Evolutionary conservation across 108 stramenopile species (phyloP).

Genomic region (Fragilariopsis cylindrus): DNA sequence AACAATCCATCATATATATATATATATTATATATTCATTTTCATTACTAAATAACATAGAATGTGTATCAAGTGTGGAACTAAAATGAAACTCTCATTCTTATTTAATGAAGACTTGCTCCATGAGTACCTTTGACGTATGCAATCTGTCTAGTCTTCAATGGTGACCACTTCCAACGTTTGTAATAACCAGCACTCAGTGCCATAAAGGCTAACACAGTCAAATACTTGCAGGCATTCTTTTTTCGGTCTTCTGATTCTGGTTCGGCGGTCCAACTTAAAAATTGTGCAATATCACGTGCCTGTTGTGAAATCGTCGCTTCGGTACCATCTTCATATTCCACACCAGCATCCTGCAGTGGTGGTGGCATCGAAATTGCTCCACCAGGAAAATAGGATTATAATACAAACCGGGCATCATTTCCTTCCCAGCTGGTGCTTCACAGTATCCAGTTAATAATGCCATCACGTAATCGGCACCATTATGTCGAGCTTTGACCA

Average conservation of each 20-base stretch:
- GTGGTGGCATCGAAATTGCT: constrained; percentile 99
- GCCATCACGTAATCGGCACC: constrained; percentile 97
- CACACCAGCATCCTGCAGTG: constrained; percentile 94
- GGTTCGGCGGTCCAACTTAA: constrained; percentile 94
- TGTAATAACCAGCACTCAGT: constrained; percentile 92
- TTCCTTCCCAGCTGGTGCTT: constrained; percentile 94
- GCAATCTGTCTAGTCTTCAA: constrained; percentile 96
- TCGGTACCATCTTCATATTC: constrained; percentile 98
- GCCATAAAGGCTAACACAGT: constrained; percentile 80
- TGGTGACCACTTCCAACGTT: constrained; percentile 97
- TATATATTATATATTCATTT: no score
- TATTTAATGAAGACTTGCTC: constrained; percentile 10
- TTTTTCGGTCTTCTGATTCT: constrained; percentile 97
- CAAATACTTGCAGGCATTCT: constrained; percentile 91
- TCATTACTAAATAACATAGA: no score
- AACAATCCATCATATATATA: no score
- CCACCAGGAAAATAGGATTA: constrained; percentile 97
- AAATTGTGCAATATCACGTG: constrained; percentile 86
- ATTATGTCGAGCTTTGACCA: constrained; percentile 97
- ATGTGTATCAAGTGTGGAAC: no score
- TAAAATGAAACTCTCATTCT: no score
- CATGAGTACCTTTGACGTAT: constrained; percentile 81
- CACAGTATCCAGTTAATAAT: constrained; percentile 95
- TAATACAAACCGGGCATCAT: constrained; percentile 96
- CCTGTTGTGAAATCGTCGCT: constrained; percentile 95